Evolutionary conservation across 352 stramenopile species (phyloP).

Genomic region (Phytophthora pinifolia): DNA sequence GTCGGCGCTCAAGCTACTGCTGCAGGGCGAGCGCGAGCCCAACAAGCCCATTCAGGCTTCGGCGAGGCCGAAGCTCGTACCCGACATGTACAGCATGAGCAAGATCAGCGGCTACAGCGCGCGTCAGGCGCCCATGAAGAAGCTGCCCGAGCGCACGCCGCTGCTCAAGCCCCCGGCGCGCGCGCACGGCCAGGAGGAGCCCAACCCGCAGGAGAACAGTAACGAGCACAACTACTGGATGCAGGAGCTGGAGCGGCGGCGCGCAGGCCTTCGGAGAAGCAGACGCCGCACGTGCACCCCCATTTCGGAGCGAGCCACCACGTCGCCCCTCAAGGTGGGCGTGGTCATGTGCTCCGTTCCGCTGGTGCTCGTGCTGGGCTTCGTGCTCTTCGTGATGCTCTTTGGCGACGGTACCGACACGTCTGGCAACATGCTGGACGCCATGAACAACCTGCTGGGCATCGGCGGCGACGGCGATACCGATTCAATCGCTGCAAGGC

Average conservation of each 20-base stretch:
- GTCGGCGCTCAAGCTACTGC: constrained; percentile 37
- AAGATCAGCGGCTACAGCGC: constrained; percentile 23
- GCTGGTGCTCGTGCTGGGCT: constrained; percentile 55
- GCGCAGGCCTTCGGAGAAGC: constrained; percentile 31
- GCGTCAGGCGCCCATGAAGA: constrained; percentile 25
- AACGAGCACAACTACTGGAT: constrained; percentile 76
- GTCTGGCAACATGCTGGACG: constrained; percentile 15
- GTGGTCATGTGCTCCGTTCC: constrained; percentile 76
- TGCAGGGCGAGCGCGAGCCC: constrained; percentile 20
- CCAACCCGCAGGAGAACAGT: constrained; percentile 37
- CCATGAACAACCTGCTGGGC: constrained; percentile 25
- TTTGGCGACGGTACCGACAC: constrained; percentile 30
- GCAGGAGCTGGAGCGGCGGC: constrained; percentile 64
- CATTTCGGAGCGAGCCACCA: constrained; percentile 42
- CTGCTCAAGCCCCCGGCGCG: constrained; percentile 32
- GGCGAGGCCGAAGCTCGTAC: constrained; percentile 12
- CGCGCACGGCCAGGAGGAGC: constrained; percentile 28
- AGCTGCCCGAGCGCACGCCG: constrained; percentile 31
- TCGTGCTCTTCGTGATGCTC: constrained; percentile 56
- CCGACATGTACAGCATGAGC: constrained; percentile 27
- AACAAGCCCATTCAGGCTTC: constrained; percentile 1
- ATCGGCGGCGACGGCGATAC: constrained; percentile 4
- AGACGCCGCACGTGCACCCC: constrained; percentile 39
- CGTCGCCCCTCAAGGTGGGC: constrained; percentile 51
- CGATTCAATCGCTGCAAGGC: constrained; percentile 11